phyloP scores from a whole-genome alignment of 208 protist genomes.

The Acanthamoeba triangularis region DNA sequence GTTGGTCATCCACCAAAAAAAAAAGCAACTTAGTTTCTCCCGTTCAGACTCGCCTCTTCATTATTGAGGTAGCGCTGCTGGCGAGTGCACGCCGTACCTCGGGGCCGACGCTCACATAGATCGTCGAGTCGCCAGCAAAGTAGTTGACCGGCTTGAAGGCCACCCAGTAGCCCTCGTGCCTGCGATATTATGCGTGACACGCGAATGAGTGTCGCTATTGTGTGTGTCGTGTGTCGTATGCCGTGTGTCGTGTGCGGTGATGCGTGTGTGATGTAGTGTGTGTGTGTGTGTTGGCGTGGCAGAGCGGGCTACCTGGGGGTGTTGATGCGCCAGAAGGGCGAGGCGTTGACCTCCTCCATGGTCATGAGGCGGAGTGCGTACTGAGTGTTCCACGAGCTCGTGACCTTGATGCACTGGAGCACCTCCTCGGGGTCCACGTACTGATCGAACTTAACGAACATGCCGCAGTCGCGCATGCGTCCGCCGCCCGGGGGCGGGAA shows the following conservation, averaged over 20 bases:
- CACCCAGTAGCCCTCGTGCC: constrained; percentile 74
- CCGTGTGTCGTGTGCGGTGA: too few relatives aligned
- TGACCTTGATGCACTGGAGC: constrained; percentile 37
- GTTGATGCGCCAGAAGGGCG: constrained; percentile 73
- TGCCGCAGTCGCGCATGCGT: constrained; percentile 67
- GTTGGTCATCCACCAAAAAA: not conserved
- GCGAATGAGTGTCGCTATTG: not conserved
- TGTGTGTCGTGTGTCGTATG: not conserved
- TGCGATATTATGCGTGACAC: not conserved
- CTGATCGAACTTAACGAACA: constrained; percentile 70
- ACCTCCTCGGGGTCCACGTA: constrained; percentile 66
- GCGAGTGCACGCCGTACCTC: constrained; percentile 1
- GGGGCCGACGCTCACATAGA: constrained; percentile 46
- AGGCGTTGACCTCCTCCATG: constrained; percentile 72
- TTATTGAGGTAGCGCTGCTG: not conserved
- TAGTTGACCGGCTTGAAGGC: constrained; percentile 52
- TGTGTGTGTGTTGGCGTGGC: too few relatives aligned
- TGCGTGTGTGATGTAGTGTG: not conserved
- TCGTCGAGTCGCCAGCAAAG: constrained; percentile 3
- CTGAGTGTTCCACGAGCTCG: not conserved
- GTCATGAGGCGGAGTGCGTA: constrained; percentile 44
- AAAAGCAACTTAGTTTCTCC: not conserved
- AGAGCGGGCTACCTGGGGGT: constrained; percentile 18
- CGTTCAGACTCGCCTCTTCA: not conserved
- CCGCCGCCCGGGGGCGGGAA: constrained; percentile 5